Conservation (phyloP, 139 green algal genomes). For the Chlamydomonas eustigma region DNA sequence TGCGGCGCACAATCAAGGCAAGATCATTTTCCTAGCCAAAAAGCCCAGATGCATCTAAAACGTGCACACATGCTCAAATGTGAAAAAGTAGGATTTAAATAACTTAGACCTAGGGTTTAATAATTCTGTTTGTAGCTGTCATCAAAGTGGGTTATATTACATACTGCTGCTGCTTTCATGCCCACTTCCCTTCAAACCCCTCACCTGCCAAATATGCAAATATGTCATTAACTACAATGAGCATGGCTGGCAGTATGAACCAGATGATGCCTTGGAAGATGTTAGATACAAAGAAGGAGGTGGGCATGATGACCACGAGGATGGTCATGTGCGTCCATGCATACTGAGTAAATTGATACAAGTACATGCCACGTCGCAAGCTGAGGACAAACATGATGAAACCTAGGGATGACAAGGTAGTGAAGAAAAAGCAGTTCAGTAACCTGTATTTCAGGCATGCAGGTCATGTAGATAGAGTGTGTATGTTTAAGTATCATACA, state of each 20-base stretch:
- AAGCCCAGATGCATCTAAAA: too few relatives aligned
- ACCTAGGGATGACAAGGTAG: constrained; percentile 37
- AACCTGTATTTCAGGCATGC: not conserved
- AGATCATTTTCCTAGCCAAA: too few relatives aligned
- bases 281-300: constrained; percentile 74
- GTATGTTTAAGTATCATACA: too few relatives aligned
- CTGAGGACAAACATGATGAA: constrained; percentile 91
- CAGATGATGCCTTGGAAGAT: constrained; percentile 83
- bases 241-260: constrained; percentile 88
- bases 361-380: constrained; percentile 82
- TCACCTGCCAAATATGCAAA: constrained; percentile 86
- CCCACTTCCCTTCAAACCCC: too few relatives aligned
- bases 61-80: too few relatives aligned
- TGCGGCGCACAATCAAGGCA: too few relatives aligned
- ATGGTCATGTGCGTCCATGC: constrained; percentile 99
- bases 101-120: too few relatives aligned
- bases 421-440: not conserved
- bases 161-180: too few relatives aligned
- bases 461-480: too few relatives aligned
- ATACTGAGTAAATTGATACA: constrained; percentile 96
- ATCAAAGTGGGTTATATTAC: too few relatives aligned
- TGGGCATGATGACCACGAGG: constrained; percentile 82
- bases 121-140: too few relatives aligned
- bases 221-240: constrained; percentile 98
- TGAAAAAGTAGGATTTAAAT: too few relatives aligned